Conservation (phyloP, 2,329 filamentous ascomycete genomes). For the Verticillium nubilum region DNA sequence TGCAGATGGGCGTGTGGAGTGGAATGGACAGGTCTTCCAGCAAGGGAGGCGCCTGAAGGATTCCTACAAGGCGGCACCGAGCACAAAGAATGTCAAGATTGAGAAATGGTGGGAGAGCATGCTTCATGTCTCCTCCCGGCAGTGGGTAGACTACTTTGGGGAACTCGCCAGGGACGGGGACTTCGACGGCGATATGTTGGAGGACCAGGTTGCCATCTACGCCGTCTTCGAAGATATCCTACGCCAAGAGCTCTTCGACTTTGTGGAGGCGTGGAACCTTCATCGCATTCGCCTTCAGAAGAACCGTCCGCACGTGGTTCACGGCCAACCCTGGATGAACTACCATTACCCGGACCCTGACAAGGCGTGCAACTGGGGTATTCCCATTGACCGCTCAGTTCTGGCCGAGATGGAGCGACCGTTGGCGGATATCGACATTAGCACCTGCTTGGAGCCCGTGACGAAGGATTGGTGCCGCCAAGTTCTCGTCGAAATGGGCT, state of each 20-base stretch:
- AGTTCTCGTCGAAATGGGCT: not conserved
- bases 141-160: conserved; percentile 4
- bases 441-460: not conserved
- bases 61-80: too few relatives aligned
- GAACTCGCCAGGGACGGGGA: conserved; percentile 5
- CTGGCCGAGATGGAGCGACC: too few relatives aligned
- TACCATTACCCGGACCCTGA: conserved; percentile 4
- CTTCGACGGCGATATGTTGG: conserved; percentile 3
- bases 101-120: conserved; percentile 1
- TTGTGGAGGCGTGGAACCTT: conserved; percentile 2
- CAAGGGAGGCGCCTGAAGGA: too few relatives aligned
- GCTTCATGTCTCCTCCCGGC: not conserved
- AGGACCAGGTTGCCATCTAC: conserved; percentile 6
- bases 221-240: conserved; percentile 2
- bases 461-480: not conserved
- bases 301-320: conserved; percentile 1
- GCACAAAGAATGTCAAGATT: too few relatives aligned
- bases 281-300: conserved; percentile 2
- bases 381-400: too few relatives aligned
- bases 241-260: conserved; percentile 3
- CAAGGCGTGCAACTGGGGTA: conserved; percentile 2
- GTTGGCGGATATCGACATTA: too few relatives aligned
- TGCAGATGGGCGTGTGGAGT: too few relatives aligned
- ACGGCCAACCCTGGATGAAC: conserved; percentile 2
- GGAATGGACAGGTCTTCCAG: too few relatives aligned